Evolutionary conservation across 768 basidiomycete species (phyloP), one percentile per base, ranked within the genome.

Genomic region (Multifurca ochricompacta): DNA sequence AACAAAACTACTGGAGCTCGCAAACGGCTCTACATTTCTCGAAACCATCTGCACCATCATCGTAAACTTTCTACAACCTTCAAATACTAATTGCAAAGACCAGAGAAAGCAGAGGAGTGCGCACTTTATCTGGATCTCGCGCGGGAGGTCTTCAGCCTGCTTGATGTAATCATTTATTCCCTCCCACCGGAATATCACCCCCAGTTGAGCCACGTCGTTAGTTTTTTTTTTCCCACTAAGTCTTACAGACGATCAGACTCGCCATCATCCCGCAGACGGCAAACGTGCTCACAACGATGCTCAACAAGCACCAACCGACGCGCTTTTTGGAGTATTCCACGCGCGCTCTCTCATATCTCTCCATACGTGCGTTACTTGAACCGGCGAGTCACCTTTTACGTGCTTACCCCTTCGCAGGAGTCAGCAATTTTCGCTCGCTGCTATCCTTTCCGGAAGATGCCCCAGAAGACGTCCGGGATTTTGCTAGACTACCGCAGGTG

Each of bases 271-370:
- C 73, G 7, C 69, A 68, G 30, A 70, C 71, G 30, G 66, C 68
- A 21, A 68, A 74, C 19, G 68, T 77, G 40, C 60, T 85, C 48
- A 64, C 72, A 48, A 70, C 66, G 13, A 67, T 89, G 21, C 67
- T 88, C 14, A 69, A 78, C 55, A 59, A 70, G 5, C 66, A 69
- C 21, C 83, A 82, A 48, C 79, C 83, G 2, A 55, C 63, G 4
- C 76, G 76, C 71, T 64, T 87, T 25, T 64, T 86, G 7, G 65
- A 57, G 30, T 27, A 27, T 18, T 60, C 53, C 18, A 40, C 69
- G 43, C 72, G 74, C 11, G 70, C 73, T 35, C 67, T 74, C 16
- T 74, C 77, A n/a, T 58, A 83, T 13, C 67, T 89, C 25, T 65
- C 77, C 10, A 45, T 25, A 18, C 54, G 54, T 56, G 30, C 35